Evolutionary conservation across 1,284 basidiomycete species (phyloP), one percentile per base, ranked within the genome.

Genomic region (Ceratobasidium sp.): DNA sequence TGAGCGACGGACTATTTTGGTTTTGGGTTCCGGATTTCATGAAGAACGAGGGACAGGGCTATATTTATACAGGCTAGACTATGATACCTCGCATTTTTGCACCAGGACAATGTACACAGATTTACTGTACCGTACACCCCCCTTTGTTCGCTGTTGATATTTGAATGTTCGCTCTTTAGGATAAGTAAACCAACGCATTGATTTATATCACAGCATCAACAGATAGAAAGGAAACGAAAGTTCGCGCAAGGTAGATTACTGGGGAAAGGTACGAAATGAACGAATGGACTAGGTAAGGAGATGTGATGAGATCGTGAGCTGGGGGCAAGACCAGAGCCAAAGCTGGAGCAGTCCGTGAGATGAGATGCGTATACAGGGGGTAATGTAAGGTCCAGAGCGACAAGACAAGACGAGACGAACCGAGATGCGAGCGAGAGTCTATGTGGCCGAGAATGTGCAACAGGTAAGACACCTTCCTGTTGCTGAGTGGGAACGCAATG

Each of bases 361-460:
- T n/a, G 65, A 60, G 57, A 54, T 72, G 69, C 47, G 69, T 72
- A 56, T 48, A 69, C 51, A 69, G 41, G 27, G 41, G 24, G 44
- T 57, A 69, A 53, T 57, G 54, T 57, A 69, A 44, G 41, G 66
- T 69, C 54, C 54, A 57, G 50, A 51, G 24, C 50, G 36, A 67
- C 45, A 50, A 9, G 24, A 33, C 31, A 50, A 50, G 44, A 50
- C 29, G 24, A 27, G 36, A n/a, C n/a, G n/a, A n/a, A n/a, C 11
- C 11, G 11, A 41, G 36, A 41, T 41, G 36, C 36, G 36, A 27
- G 50, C 50, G 31, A 71, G 19, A 29, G 66, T 71, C 53, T 71
- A 56, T 71, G 27, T 53, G 29, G 50, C n/a, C 45, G 33, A 50
- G 27, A 47, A 29, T n/a, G n/a, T n/a, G 36, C 36, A 41, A 41